These are phyloP conservation scores for Calocybe cyanea DNA, from an alignment of 768 basidiomycete species.

Conservation along the genomic window DNA sequence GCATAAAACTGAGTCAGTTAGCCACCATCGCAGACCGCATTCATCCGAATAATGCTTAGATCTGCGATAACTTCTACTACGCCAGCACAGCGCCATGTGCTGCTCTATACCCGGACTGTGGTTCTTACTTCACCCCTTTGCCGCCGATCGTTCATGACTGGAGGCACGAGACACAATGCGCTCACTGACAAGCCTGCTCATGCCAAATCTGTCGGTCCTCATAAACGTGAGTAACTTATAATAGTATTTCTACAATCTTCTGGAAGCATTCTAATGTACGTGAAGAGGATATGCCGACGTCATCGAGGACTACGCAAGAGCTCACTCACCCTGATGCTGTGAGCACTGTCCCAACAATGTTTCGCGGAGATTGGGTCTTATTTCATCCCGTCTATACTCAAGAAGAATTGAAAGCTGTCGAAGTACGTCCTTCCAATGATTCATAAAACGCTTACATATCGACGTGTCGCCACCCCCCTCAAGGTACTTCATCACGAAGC, in stretches of 20 bases:
- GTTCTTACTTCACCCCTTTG: slow-evolving; percentile 7
- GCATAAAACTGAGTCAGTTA: slow-evolving; percentile 13
- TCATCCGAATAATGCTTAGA: slow-evolving; percentile 9
- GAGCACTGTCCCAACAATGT: slow-evolving; percentile 50
- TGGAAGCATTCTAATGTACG: neutral
- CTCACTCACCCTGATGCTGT: slow-evolving; percentile 43
- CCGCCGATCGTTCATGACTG: slow-evolving; percentile 17
- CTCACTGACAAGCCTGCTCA: slow-evolving; percentile 18
- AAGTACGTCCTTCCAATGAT: slow-evolving; percentile 37
- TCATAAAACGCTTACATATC: neutral
- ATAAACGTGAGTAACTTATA: slow-evolving; percentile 17
- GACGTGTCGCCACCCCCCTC: neutral
- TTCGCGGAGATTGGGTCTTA: slow-evolving; percentile 83
- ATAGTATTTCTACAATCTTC: neutral
- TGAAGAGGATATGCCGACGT: slow-evolving; percentile 14
- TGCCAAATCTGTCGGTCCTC: slow-evolving; percentile 16
- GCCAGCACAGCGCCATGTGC: slow-evolving; percentile 9
- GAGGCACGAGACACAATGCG: slow-evolving; percentile 6
- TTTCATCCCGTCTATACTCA: slow-evolving; percentile 89
- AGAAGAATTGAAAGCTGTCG: slow-evolving; percentile 68
- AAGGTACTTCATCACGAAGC: slow-evolving; percentile 71
- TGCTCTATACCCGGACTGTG: slow-evolving; percentile 10
- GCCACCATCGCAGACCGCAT: neutral
- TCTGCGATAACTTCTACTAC: slow-evolving; percentile 8
- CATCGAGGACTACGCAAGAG: slow-evolving; percentile 16